Conservation (phyloP, 441 rosid species). For the Geranium incanum region DNA sequence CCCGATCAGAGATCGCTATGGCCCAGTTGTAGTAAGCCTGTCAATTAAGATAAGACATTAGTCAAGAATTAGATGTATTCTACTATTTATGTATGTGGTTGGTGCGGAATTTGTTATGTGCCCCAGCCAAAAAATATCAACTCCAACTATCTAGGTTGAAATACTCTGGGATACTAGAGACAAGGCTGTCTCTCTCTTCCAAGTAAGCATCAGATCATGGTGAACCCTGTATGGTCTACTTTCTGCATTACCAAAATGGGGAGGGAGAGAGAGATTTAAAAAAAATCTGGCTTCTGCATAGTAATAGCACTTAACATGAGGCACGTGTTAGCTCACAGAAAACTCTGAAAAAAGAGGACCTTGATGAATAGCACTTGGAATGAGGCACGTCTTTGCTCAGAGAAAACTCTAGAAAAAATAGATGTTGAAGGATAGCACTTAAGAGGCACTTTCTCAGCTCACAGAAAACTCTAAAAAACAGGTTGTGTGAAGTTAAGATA, state of each 20-base stretch:
- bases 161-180: neutral
- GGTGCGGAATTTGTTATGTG: neutral
- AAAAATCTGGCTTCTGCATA: no score
- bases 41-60: slow-evolving; percentile 17
- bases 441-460: no score
- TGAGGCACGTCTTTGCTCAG: no score
- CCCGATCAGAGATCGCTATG: slow-evolving; percentile 94
- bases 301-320: no score
- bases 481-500: neutral
- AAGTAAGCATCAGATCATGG: neutral
- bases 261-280: no score
- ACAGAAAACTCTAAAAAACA: no score
- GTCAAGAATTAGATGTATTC: neutral
- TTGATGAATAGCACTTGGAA: no score
- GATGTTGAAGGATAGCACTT: no score
- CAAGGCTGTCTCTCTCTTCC: no score
- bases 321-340: neutral
- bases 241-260: neutral
- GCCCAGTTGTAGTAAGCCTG: slow-evolving; percentile 99
- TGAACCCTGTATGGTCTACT: neutral
- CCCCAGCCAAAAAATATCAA: neutral
- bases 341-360: neutral
- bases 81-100: neutral
- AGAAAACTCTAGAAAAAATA: no score
- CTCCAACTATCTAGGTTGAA: neutral